Evolutionary conservation across 1,284 basidiomycete genomes (phyloP).

Genomic region (Phenoliferia sp.): DNA sequence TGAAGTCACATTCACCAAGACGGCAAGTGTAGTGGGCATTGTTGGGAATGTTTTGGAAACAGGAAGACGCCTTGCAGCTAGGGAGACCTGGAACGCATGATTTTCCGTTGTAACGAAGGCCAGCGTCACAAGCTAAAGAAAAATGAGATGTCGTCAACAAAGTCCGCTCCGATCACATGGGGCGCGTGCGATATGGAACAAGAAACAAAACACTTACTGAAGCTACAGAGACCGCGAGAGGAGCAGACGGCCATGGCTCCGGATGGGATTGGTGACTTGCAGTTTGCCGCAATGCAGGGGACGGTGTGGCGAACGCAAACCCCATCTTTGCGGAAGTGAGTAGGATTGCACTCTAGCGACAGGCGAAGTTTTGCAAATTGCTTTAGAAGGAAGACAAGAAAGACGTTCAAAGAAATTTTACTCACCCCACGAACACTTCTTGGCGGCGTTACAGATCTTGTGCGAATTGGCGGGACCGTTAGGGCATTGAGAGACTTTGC

Average conservation of each 20-base stretch:
- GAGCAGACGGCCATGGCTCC: background rate
- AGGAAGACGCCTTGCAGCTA: background rate
- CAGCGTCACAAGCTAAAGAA: background rate
- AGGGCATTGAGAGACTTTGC: background rate
- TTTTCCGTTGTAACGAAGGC: background rate
- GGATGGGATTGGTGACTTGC: background rate
- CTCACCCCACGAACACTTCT: background rate
- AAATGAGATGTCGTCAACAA: background rate
- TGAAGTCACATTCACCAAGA: background rate
- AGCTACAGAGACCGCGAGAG: background rate
- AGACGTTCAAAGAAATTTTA: background rate
- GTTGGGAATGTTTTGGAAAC: background rate
- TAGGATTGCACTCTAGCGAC: background rate
- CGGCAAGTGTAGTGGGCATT: background rate
- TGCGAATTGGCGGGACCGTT: background rate
- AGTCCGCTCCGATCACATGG: background rate
- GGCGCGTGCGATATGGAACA: background rate
- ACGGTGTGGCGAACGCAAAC: background rate
- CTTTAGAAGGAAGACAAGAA: background rate
- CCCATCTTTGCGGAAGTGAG: background rate
- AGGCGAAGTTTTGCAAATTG: background rate
- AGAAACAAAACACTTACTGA: background rate
- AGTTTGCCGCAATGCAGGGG: background rate
- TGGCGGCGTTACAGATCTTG: background rate
- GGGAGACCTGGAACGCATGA: background rate